Percentiles rank a stretch among this genome's conserved stretches.
Conservation (phyloP, 2,329 filamentous ascomycete genomes). For the Amphichorda felina region DNA sequence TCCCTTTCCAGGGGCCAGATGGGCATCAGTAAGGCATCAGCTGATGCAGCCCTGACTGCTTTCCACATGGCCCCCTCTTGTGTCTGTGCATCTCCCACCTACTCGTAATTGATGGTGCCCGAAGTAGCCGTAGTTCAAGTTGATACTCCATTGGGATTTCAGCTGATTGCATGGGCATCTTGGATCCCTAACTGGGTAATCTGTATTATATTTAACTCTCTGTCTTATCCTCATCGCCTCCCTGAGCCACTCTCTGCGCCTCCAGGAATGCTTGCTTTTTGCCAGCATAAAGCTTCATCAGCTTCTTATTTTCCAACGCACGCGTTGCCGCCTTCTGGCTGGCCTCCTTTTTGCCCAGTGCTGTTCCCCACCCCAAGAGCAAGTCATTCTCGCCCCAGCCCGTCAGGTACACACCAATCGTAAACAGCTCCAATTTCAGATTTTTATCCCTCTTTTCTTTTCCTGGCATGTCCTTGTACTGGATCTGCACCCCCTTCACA, state of each 20-base stretch:
- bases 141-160: too few species aligned
- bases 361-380: constrained; percentile 51
- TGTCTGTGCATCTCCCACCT: too few species aligned
- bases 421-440: constrained; percentile 43
- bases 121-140: too few species aligned
- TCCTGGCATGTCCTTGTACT: constrained; percentile 44
- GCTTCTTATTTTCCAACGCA: constrained; percentile 54
- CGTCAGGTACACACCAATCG: constrained; percentile 51
- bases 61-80: too few species aligned
- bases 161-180: too few species aligned
- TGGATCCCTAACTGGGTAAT: too few species aligned
- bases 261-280: constrained; percentile 34
- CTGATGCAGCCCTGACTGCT: too few species aligned
- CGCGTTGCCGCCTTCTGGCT: constrained; percentile 52
- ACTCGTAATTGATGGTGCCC: too few species aligned
- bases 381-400: constrained; percentile 57
- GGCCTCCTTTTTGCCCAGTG: constrained; percentile 57
- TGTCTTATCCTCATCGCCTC: too few species aligned
- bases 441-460: constrained; percentile 41
- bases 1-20: too few species aligned
- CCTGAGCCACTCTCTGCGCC: constrained; percentile 7
- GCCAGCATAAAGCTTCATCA: constrained; percentile 37
- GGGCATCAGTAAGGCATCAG: too few species aligned
- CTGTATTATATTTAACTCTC: too few species aligned
- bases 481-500: constrained; percentile 43